Percentiles rank a stretch among this genome's conserved stretches.
Evolutionary conservation across 75 land plant genomes (phyloP).

Genomic region (Ceratopteris richardii): DNA sequence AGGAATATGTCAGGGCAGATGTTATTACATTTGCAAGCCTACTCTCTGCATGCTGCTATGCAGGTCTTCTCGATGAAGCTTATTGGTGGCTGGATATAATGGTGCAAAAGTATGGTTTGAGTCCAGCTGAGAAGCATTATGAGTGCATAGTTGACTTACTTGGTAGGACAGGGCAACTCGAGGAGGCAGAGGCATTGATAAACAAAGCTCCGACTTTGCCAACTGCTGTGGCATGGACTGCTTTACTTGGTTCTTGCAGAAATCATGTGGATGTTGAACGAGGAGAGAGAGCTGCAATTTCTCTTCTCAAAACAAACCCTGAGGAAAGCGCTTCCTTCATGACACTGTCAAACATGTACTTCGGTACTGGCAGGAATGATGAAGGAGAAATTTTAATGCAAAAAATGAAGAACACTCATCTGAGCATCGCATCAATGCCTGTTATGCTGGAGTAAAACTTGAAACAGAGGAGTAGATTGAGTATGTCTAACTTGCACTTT

Average conservation of each 20-base stretch:
- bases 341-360: neutral
- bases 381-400: neutral
- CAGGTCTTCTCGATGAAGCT: neutral
- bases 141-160: conserved; percentile 1
- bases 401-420: neutral
- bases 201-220: neutral
- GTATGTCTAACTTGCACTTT: neutral
- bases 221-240: neutral
- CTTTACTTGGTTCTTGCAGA: neutral
- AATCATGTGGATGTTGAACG: neutral
- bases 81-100: neutral
- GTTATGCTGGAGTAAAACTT: neutral
- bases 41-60: conserved; percentile 25
- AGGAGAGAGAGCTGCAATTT: conserved; percentile 1
- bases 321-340: neutral
- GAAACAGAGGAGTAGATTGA: too few species aligned
- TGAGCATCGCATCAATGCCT: neutral
- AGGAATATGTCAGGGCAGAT: conserved; percentile 8
- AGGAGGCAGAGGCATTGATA: neutral
- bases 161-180: neutral
- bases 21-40: conserved; percentile 17
- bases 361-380: neutral
- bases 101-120: neutral
- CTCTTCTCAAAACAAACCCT: neutral
- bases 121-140: conserved; percentile 2